phyloP scores from a whole-genome alignment of 164 flowering plant species.

The Sextonia rubra region DNA sequence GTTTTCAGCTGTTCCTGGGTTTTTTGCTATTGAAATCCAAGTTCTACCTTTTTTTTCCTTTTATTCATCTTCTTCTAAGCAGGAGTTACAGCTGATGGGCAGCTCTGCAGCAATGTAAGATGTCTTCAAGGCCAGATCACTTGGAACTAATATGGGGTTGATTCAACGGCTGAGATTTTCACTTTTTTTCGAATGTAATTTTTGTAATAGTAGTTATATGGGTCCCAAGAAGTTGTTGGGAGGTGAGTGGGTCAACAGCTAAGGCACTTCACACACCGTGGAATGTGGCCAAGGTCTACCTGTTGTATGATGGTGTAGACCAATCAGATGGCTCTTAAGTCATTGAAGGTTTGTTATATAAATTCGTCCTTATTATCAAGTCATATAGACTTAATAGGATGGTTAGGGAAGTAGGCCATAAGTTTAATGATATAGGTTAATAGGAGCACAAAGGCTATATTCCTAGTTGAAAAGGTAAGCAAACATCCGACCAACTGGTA shows the following conservation, averaged over 20 bases:
- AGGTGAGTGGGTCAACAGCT: conserved; percentile 11
- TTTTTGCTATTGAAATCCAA: conserved; percentile 15
- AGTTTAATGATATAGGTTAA: no score
- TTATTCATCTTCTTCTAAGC: neutral
- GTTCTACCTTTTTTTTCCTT: neutral
- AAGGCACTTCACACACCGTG: conserved; percentile 2
- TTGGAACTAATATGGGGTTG: neutral
- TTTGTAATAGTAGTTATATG: neutral
- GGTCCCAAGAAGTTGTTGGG: neutral
- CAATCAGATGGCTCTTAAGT: no score
- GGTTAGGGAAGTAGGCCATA: no score
- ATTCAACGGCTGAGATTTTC: neutral
- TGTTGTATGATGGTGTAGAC: neutral
- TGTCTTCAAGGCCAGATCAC: no score
- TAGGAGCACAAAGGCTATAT: no score
- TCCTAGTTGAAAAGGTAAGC: no score
- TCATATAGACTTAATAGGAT: no score
- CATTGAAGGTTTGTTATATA: no score
- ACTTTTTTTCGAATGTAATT: neutral
- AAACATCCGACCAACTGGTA: no score
- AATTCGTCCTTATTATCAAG: no score
- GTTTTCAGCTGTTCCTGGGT: conserved; percentile 21
- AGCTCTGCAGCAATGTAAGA: conserved; percentile 5
- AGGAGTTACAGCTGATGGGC: conserved; percentile 49
- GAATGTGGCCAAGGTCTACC: conserved; percentile 2